Base-by-base conservation (phyloP, 2,329 filamentous ascomycete genomes). In the Fusarium continuum region DNA sequence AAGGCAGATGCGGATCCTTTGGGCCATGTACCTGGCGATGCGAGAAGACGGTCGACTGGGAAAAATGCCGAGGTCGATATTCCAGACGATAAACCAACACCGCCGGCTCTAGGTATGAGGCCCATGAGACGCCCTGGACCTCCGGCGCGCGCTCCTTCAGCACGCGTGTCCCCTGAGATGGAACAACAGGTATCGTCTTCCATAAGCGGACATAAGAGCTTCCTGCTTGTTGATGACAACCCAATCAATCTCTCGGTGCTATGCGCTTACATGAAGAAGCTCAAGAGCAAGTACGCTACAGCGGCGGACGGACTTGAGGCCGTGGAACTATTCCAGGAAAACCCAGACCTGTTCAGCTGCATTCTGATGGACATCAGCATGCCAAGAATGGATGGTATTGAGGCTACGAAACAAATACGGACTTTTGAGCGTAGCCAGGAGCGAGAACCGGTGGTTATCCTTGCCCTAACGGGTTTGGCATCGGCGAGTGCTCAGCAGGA, bases 321-420 rank as follows among this genome's bases (percentile, higher is more conserved):
- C 0, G 36, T 77, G 10, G 68, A 75, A 11, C 61, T 55, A 2
- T 78, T 73, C 29, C 64, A 55, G 8, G 29, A 65, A 9, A 57
- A 64, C 6, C 71, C 70, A 0, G 57, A 61, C 0, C 39, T 67
- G 3, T 77, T 69, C 25, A 58, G 61, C n/a, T 75, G 70, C 51
- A 70, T 79, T 7, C 61, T 80, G 6, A 78, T 78, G 64, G 84
- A 86, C 55, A 80, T 85, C 4, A 84, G 79, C 51, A 87, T 87
- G 84, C 84, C 84, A 0, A 72, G 85, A 5, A 80, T 87, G 64
- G 81, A 86, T 58, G 82, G 82, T 0, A 77, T 84, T 3, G 78
- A 79, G 13, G 78, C 80, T 0, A 84, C 82, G 4, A 75, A 79
- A 4, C 72, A 74, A 26, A 85, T 85, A 25, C 77, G 84, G 2